Base-by-base conservation (phyloP, 1,139 yeast species). In the Suhomyces atakaporum region DNA sequence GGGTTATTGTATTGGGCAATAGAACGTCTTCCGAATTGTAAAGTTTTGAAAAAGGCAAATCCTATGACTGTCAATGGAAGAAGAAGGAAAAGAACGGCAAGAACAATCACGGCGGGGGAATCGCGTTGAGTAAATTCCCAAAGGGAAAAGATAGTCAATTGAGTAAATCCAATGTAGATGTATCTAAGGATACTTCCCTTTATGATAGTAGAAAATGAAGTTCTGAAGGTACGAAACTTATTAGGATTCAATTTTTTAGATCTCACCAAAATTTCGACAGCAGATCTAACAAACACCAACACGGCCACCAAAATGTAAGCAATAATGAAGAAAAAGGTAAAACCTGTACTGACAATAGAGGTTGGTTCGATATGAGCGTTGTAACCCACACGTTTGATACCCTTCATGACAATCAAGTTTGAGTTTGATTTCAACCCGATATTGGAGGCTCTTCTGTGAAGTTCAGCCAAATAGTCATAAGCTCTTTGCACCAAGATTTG, bases 41-140 rank as follows among this genome's bases (percentile, higher is more conserved):
- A 53, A 5, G 85, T 80, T 62, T 81, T 78, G 59, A 65, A 80
- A 40, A 76, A 73, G 4, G 85, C 70, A 75, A 79, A 81, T 2
- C 68, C 61, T 65, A 84, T 69, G 25, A 81, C 68, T 7, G 76
- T 69, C 13, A 81, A 40, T 2, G 83, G 67, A 40, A 81, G 61
- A 4, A 84, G 35, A 22, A 85, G 62, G 56, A 83, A 78, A 27
- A 85, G 62, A 21, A 75, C 77, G 2, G 90, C 88, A 45, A 84
- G 65, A 4, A 83, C 85, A 39, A 84, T 73, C 33, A 84, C 81
- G 0, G 90, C 94, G 3, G 87, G 81, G 0, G 92, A 83, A 54
- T 85, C 94, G 40, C 69, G 60, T 47, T 69, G 73, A 8, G 81
- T 77, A 51, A 83, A 84, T 60, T 85, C 92, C 86, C 87, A 84